phyloP scores from a whole-genome alignment of 768 basidiomycete species.

The Mycena chlorophos region DNA sequence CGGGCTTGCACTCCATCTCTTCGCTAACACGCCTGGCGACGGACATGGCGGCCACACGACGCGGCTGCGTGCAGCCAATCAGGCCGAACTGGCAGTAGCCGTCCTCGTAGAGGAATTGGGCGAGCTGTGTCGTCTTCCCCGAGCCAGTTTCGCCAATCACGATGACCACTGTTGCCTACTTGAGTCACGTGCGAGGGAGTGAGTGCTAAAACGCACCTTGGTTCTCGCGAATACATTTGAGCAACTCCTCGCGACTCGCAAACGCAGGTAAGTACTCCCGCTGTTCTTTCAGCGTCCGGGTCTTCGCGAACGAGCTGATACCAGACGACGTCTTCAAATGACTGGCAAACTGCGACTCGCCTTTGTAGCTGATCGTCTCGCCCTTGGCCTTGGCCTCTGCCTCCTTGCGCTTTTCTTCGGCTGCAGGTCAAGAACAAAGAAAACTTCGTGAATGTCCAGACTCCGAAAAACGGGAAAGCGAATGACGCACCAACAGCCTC shows the following conservation, averaged over 20 bases:
- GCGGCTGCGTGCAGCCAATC: conserved; percentile 95
- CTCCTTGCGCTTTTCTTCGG: conserved; percentile 52
- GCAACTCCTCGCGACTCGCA: conserved; percentile 90
- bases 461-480: conserved; percentile 38
- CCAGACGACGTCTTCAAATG: conserved; percentile 83
- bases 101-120: conserved; percentile 96
- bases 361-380: conserved; percentile 74
- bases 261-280: conserved; percentile 97
- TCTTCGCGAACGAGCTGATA: conserved; percentile 79
- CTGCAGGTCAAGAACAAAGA: conserved; percentile 45
- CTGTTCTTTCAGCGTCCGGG: conserved; percentile 87
- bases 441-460: conserved; percentile 79
- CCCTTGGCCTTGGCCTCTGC: conserved; percentile 51
- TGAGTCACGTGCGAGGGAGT: neutral
- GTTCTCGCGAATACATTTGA: conserved; percentile 87
- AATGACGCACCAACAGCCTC: conserved; percentile 80
- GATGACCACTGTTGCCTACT: conserved; percentile 58
- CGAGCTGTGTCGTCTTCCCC: conserved; percentile 95
- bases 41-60: conserved; percentile 99
- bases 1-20: conserved; percentile 98
- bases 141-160: conserved; percentile 99
- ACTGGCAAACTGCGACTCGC: conserved; percentile 95
- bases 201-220: conserved; percentile 62
- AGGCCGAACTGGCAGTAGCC: conserved; percentile 89
- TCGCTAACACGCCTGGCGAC: conserved; percentile 99